Percentiles rank a stretch among this genome's conserved stretches.
These are phyloP conservation scores for Spathaspora sp. DNA, from an alignment of 1,139 yeast species.

Conservation along the genomic window DNA sequence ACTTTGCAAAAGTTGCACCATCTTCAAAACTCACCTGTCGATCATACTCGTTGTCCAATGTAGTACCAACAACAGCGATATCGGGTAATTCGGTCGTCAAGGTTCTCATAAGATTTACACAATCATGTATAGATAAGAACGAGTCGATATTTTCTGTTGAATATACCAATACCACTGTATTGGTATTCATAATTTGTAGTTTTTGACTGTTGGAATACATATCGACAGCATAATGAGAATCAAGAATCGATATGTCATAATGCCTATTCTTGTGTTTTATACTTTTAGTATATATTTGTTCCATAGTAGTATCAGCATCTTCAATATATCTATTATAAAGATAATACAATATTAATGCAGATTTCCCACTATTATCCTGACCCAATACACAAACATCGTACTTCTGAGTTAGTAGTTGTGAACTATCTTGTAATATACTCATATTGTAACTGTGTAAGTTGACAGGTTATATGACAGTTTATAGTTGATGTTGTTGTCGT, in stretches of 20 bases:
- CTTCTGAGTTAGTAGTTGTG: constrained; percentile 23
- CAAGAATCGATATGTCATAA: constrained; percentile 30
- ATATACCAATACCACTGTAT: constrained; percentile 32
- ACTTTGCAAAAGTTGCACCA: constrained; percentile 27
- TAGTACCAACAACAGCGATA: constrained; percentile 32
- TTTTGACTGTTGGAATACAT: constrained; percentile 26
- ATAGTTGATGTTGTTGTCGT: constrained; percentile 1
- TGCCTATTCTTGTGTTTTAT: constrained; percentile 16
- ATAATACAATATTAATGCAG: constrained; percentile 27
- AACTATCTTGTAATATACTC: constrained; percentile 12
- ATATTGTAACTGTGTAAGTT: neutral
- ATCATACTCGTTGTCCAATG: constrained; percentile 25
- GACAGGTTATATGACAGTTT: neutral
- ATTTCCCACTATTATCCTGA: constrained; percentile 28
- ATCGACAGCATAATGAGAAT: constrained; percentile 26
- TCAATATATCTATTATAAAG: constrained; percentile 23
- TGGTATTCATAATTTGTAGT: constrained; percentile 30
- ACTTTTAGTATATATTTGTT: constrained; percentile 32
- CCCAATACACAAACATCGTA: constrained; percentile 39
- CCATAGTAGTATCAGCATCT: constrained; percentile 22
- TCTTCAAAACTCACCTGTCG: constrained; percentile 30
- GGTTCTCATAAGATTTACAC: constrained; percentile 21
- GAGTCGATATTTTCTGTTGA: constrained; percentile 27
- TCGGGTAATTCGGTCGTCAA: constrained; percentile 28
- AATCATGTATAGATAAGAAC: constrained; percentile 29